Base-by-base conservation (phyloP, 495 filamentous ascomycete species). In the Letharia columbiana region DNA sequence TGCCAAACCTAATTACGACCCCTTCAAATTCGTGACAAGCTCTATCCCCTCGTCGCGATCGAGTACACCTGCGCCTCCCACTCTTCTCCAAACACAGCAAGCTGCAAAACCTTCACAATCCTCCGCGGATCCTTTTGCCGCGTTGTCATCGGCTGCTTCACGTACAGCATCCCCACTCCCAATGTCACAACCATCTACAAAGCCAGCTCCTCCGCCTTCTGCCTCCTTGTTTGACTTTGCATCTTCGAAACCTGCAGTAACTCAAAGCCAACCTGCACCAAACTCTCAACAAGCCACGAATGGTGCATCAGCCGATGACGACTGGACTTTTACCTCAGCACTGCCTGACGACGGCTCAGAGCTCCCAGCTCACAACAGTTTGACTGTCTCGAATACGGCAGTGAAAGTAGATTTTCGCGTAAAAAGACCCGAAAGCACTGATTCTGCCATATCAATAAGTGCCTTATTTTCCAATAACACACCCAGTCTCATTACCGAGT, bases 311-410 rank as follows among this genome's bases (percentile, higher is more conserved):
- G 77, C 72, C 69, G 80, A 87, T 62, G 94, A 98, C 68, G 94
- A 98, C 70, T 98, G 94, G 94, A 86, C 86, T 45, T 98, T 98
- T 72, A 82, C 90, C 11, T 97, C 94, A 7, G 89, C 94, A 0
- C 78, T 98, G 4, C 92, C 92, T 0, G 84, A 88, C 39, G 83
- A 85, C 60, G 79, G 74, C 35, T 76, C 74, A 42, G 68, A 76
- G 2, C 75, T 84, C 1, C 80, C 82, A 15, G 84, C 80, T 37
- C 78, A 80, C 0, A 84, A 91, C 66, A 79, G 82, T 18, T 73
- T 96, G 18, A 72, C 79, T 11, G 86, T 92, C 63, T 75, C 82
- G 59, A 82, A 84, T 70, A 81, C 81, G 28, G 75, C 75, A 28
- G 75, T 88, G 40, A 76, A 76, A 23, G 76, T 86, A 52, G 75